phyloP scores from a whole-genome alignment of 2,329 filamentous ascomycete genomes.

The Rutstroemia sydowiana region DNA sequence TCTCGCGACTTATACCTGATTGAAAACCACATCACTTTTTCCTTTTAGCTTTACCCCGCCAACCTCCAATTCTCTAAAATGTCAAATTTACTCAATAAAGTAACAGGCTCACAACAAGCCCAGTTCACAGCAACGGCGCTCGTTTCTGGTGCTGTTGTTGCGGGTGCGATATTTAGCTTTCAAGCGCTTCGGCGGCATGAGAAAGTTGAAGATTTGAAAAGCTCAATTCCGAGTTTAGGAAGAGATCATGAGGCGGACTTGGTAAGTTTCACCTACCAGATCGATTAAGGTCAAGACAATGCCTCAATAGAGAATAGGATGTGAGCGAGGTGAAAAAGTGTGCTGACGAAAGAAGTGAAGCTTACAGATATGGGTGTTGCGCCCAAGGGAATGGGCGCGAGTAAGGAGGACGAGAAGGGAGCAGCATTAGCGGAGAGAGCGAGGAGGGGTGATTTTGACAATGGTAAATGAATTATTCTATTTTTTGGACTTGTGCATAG shows the following conservation, averaged over 20 bases:
- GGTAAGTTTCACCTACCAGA: slow-evolving; percentile 30
- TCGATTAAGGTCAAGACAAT: neutral
- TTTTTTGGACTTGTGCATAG: neutral
- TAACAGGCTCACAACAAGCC: slow-evolving; percentile 18
- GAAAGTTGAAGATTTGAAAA: slow-evolving; percentile 50
- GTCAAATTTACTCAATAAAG: slow-evolving; percentile 25
- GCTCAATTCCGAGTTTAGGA: slow-evolving; percentile 45
- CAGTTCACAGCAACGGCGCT: slow-evolving; percentile 68
- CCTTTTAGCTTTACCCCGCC: neutral
- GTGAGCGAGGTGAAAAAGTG: neutral
- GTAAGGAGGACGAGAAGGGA: slow-evolving; percentile 56
- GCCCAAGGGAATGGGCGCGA: slow-evolving; percentile 26
- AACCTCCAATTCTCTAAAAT: slow-evolving; percentile 13
- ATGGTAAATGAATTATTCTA: slow-evolving; percentile 30
- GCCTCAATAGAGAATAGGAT: neutral
- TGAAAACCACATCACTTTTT: too few relatives aligned
- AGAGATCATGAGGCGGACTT: slow-evolving; percentile 31
- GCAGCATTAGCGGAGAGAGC: slow-evolving; percentile 51
- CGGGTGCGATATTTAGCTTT: slow-evolving; percentile 53
- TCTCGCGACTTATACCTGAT: too few relatives aligned
- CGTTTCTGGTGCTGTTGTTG: slow-evolving; percentile 52
- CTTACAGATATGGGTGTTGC: slow-evolving; percentile 43
- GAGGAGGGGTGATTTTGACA: slow-evolving; percentile 56
- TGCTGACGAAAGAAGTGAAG: slow-evolving; percentile 36
- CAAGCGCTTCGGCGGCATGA: slow-evolving; percentile 51